Evolutionary conservation across 805 yeast genomes (phyloP).

Genomic region (Lipomyces japonicus): DNA sequence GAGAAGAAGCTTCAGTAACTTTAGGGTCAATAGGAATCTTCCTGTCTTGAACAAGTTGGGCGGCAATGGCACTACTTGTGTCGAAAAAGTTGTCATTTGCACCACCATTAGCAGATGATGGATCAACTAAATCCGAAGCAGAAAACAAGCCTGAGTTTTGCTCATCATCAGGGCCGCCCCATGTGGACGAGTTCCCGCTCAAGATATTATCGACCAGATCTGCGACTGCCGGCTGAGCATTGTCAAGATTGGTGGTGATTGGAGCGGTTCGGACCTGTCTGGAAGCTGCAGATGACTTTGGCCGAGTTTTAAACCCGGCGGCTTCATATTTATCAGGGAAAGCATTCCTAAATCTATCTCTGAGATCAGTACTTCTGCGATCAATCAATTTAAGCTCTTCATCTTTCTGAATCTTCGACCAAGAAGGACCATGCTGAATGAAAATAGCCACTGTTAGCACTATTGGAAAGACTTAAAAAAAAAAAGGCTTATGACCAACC

Average conservation of each 20-base stretch:
- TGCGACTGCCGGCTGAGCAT: neutral
- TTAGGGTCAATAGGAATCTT: constrained; percentile 27
- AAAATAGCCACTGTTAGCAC: neutral
- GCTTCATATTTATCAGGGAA: constrained; percentile 45
- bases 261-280: constrained; percentile 26
- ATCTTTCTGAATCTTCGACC: constrained; percentile 47
- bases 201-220: constrained; percentile 17
- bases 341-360: constrained; percentile 45
- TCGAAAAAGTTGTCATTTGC: constrained; percentile 17
- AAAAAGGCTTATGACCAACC: constrained; percentile 2
- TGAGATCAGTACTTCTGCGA: constrained; percentile 44
- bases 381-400: constrained; percentile 38
- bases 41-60: constrained; percentile 15
- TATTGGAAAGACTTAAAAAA: neutral
- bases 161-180: constrained; percentile 21
- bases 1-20: constrained; percentile 25
- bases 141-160: constrained; percentile 11
- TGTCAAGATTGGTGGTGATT: constrained; percentile 1
- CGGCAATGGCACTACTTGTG: neutral
- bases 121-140: constrained; percentile 20
- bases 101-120: constrained; percentile 6
- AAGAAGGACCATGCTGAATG: constrained; percentile 43
- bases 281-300: constrained; percentile 15
- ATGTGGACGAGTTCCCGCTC: constrained; percentile 9
- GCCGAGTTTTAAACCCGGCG: constrained; percentile 42